A percentile compares a stretch with the other conserved stretches of the same genome.
Evolutionary conservation across 805 yeast species (phyloP).

Genomic region (Phaffomyces opuntiae): DNA sequence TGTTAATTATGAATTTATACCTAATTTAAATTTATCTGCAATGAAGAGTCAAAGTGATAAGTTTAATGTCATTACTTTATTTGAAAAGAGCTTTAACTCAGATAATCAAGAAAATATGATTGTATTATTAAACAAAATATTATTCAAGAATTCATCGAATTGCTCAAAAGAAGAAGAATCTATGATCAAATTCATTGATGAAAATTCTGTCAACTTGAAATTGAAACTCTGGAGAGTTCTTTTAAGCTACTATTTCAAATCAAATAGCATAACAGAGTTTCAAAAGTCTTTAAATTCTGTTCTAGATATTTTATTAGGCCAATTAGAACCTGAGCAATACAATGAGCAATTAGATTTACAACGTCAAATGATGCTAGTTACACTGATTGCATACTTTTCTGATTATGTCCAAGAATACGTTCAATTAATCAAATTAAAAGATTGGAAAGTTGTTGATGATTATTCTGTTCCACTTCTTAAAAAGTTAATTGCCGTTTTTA

Average conservation of each 20-base stretch:
- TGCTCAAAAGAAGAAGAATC: conserved; percentile 36
- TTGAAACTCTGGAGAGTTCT: conserved; percentile 72
- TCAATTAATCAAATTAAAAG: conserved; percentile 18
- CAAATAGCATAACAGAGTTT: conserved; percentile 27
- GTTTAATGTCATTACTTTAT: conserved; percentile 59
- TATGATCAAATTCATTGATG: conserved; percentile 52
- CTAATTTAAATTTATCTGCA: conserved; percentile 42
- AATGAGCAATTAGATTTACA: conserved; percentile 21
- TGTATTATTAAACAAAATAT: conserved; percentile 37
- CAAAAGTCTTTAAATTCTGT: conserved; percentile 46
- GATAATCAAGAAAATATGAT: conserved; percentile 23
- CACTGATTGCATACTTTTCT: conserved; percentile 47
- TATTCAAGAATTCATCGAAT: conserved; percentile 15
- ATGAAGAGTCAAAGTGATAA: conserved; percentile 62
- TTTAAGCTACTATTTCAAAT: conserved; percentile 44
- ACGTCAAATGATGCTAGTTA: conserved; percentile 38
- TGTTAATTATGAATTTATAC: conserved; percentile 55
- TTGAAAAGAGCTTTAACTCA: conserved; percentile 33
- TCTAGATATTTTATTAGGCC: conserved; percentile 36
- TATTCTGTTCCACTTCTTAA: conserved; percentile 10
- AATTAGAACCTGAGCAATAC: conserved; percentile 25
- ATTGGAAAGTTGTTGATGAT: conserved; percentile 28
- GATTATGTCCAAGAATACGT: conserved; percentile 38
- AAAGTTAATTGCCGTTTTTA: conserved; percentile 28
- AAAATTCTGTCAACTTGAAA: conserved; percentile 58